phyloP scores from a whole-genome alignment of 2,329 filamentous ascomycete genomes.

The Elsinoe australis region DNA sequence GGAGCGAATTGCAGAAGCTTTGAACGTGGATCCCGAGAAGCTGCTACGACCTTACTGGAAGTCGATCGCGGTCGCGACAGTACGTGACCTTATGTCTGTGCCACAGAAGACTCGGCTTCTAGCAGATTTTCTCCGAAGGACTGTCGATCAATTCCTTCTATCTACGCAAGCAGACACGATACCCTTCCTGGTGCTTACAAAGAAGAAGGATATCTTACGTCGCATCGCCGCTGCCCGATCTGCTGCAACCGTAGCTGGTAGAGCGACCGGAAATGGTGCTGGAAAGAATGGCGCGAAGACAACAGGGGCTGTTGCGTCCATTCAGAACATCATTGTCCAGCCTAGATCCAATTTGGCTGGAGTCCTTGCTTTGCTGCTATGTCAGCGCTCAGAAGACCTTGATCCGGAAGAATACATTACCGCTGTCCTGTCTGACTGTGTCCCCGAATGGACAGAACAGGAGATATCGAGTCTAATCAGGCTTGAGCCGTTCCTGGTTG shows the following conservation, averaged over 20 bases:
- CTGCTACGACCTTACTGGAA: slow-evolving; percentile 85
- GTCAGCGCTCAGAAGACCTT: slow-evolving; percentile 47
- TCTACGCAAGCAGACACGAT: slow-evolving; percentile 73
- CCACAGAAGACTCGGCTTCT: slow-evolving; percentile 78
- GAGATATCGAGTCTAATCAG: slow-evolving; percentile 63
- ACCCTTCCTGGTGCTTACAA: slow-evolving; percentile 75
- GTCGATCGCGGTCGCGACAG: slow-evolving; percentile 70
- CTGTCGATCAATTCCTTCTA: slow-evolving; percentile 64
- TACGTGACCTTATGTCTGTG: slow-evolving; percentile 69
- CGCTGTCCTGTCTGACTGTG: slow-evolving; percentile 59
- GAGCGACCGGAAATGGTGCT: neutral
- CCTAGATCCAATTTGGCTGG: slow-evolving; percentile 50
- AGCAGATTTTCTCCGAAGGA: slow-evolving; percentile 71
- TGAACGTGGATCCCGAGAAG: slow-evolving; percentile 54
- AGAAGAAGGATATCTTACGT: slow-evolving; percentile 68
- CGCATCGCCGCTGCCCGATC: slow-evolving; percentile 67
- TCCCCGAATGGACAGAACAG: slow-evolving; percentile 58
- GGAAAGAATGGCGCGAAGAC: neutral
- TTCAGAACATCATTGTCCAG: slow-evolving; percentile 56
- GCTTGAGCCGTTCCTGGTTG: slow-evolving; percentile 65
- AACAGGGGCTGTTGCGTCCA: slow-evolving; percentile 24
- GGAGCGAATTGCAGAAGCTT: slow-evolving; percentile 60
- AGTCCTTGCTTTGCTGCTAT: slow-evolving; percentile 52
- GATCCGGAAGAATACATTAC: slow-evolving; percentile 63
- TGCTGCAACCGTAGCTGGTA: slow-evolving; percentile 30